A percentile compares a stretch with the other conserved stretches of the same genome.
phyloP scores from a whole-genome alignment of 108 stramenopile species.

The Poteriospumella lacustris region DNA sequence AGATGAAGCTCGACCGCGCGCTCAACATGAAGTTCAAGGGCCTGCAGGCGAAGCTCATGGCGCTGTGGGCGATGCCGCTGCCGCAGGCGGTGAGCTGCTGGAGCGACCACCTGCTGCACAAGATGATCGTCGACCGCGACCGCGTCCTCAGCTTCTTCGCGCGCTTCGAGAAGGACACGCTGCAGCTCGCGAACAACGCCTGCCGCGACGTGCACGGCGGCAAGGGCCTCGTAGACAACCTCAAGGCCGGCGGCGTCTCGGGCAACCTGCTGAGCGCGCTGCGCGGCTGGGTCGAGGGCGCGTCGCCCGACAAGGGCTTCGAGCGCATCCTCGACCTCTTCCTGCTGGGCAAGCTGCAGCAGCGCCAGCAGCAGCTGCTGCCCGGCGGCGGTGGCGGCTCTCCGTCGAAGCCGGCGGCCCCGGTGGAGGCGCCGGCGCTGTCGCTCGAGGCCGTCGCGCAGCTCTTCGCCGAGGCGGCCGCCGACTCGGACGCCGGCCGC shows the following conservation, averaged over 20 bases:
- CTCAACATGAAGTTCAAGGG: conserved; percentile 10
- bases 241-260: not conserved
- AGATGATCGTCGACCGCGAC: not conserved
- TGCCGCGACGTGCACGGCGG: not conserved
- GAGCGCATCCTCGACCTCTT: not conserved
- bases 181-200: not conserved
- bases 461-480: no score
- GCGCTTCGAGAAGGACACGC: not conserved
- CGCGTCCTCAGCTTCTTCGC: not conserved
- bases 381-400: no score
- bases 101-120: not conserved
- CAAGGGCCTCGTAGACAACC: not conserved
- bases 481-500: no score
- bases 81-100: not conserved
- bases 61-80: not conserved
- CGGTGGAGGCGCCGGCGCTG: no score
- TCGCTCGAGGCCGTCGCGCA: no score
- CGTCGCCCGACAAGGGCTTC: not conserved
- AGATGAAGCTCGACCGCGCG: not conserved
- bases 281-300: not conserved
- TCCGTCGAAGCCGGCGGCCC: no score
- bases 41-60: not conserved
- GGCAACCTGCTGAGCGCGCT: not conserved
- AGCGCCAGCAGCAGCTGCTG: no score
- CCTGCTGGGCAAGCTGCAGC: no score